Evolutionary conservation across 2,329 filamentous ascomycete species (phyloP), one percentile per base, ranked within the genome.

Genomic region (Dryadomyces quercus-mongolicae): DNA sequence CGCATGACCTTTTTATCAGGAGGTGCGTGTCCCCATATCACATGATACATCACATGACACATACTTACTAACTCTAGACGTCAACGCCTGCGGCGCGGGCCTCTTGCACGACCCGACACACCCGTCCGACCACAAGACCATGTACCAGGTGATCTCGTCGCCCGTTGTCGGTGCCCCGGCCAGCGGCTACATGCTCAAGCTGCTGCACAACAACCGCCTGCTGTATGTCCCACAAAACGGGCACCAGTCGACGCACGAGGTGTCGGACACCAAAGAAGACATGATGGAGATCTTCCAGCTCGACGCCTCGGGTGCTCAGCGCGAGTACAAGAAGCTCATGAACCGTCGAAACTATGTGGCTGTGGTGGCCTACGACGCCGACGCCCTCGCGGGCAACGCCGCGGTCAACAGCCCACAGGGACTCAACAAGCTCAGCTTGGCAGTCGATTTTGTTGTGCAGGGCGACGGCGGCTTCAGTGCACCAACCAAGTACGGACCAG

Each of bases 211-310:
- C 74, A 92, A 91, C 71, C 93, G 92, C 68, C 81, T 87, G 42
- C 81, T 97, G 31, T 98, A 96, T 68, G 78, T 98, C 54, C 93
- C 93, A 0, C 77, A 80, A 54, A 98, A 98, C 68, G 92, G 92
- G 1, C 82, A 89, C 55, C 80, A 81, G 60, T 84, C 86, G 1
- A 85, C 77, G 1, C 81, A 89, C 57, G 79, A 84, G 59, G 78
- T 87, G 1, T 86, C 84, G 1, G 93, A 98, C 67, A 98, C 93
- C 49, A 97, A 98, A 70, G 93, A 98, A 69, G 93, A 98, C 70
- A 98, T 98, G 93, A 95, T 98, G 87, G 93, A 98, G 73, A 94
- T 98, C 61, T 98, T 98, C 78, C 89, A 93, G 63, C 88, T 85
- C 8, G 93, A 98, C 62, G 89, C 93, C 16, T 88, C 85, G 53